Percentiles rank a stretch among this genome's conserved stretches.
Evolutionary conservation across 2,329 filamentous ascomycete genomes (phyloP).

Genomic region (Sclerotinia subarctica): DNA sequence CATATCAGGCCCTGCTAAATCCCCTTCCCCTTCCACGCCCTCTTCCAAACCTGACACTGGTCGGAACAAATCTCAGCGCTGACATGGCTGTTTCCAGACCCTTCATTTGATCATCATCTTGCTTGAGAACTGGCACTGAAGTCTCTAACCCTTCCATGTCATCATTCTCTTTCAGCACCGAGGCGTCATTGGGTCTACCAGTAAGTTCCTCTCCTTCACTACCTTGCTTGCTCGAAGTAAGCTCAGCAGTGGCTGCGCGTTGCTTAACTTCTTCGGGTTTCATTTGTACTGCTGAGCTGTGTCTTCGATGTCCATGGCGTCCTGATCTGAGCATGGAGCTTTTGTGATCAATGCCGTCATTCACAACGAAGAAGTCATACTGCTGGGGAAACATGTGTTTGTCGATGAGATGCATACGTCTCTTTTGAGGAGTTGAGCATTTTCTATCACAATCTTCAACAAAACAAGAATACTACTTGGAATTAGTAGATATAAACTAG

Average conservation of each 20-base stretch:
- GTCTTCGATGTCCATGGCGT: conserved; percentile 48
- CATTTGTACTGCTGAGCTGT: conserved; percentile 45
- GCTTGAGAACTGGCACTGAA: conserved; percentile 38
- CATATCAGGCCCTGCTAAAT: conserved; percentile 34
- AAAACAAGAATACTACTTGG: conserved; percentile 79
- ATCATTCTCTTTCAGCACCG: conserved; percentile 21
- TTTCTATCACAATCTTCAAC: conserved; percentile 83
- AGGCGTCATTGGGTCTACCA: not conserved
- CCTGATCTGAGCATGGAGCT: conserved; percentile 71
- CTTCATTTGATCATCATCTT: conserved; percentile 48
- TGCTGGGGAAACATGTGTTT: conserved; percentile 89
- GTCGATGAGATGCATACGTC: conserved; percentile 84
- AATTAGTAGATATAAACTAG: conserved; percentile 1
- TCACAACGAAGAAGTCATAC: conserved; percentile 84
- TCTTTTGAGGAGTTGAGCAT: conserved; percentile 79
- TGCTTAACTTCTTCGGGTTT: conserved; percentile 28
- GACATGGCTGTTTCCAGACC: conserved; percentile 67
- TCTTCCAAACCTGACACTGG: conserved; percentile 60
- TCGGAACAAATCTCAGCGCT: conserved; percentile 66
- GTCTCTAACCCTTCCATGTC: conserved; percentile 59
- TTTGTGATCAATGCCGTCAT: conserved; percentile 83
- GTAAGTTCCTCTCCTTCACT: not conserved
- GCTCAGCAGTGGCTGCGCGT: conserved; percentile 27
- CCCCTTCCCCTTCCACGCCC: conserved; percentile 34
- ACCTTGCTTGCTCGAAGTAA: not conserved